Evolutionary conservation across 176 grass and related monocot genomes (phyloP).

Genomic region (Oryza coarctata): DNA sequence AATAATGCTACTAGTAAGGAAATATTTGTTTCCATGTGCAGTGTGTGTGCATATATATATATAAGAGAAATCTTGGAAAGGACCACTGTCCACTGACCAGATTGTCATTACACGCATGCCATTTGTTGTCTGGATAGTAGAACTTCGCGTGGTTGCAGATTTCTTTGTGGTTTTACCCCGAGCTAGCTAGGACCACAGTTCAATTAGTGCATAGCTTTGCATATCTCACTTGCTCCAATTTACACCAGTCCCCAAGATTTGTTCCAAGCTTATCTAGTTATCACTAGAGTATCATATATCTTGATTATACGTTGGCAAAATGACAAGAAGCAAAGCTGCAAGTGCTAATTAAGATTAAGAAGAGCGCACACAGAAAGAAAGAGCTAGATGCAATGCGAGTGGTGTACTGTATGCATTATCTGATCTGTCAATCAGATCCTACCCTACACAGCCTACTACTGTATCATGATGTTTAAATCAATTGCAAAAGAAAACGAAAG

Average conservation of each 20-base stretch:
- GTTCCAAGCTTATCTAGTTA: background rate
- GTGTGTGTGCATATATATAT: too few species aligned
- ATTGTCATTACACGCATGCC: background rate
- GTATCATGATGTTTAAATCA: background rate
- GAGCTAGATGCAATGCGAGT: background rate
- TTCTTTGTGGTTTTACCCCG: background rate
- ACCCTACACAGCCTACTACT: background rate
- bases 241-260: background rate
- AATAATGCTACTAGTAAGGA: background rate
- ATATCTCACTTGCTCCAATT: background rate
- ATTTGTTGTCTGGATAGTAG: slow-evolving; percentile 3
- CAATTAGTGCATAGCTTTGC: background rate
- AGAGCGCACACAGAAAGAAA: background rate
- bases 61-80: background rate
- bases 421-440: background rate
- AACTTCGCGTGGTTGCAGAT: background rate
- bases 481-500: slow-evolving; percentile 4
- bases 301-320: background rate
- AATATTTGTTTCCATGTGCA: background rate
- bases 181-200: background rate
- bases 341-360: background rate
- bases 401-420: background rate
- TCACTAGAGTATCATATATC: background rate
- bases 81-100: background rate
- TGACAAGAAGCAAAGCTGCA: background rate